Conservation (phyloP, 164 flowering plant genomes). For the Dillenia turbinata region DNA sequence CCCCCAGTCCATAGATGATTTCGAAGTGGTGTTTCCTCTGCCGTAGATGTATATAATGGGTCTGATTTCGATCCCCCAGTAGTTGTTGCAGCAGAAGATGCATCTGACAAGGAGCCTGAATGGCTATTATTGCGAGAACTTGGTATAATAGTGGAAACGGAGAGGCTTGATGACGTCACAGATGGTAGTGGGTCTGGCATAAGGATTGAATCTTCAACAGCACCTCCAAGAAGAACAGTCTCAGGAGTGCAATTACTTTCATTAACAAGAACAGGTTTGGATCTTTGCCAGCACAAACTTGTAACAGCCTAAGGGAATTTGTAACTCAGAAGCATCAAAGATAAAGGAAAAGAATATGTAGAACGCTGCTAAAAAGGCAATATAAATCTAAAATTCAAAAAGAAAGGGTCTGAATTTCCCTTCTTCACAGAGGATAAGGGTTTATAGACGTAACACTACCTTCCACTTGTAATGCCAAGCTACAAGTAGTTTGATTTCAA, state of each 20-base stretch:
- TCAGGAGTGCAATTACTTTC: slow-evolving; percentile 76
- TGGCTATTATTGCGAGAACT: slow-evolving; percentile 49
- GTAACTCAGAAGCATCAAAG: slow-evolving; percentile 17
- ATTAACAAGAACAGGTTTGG: slow-evolving; percentile 73
- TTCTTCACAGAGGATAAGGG: no score
- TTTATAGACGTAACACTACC: no score
- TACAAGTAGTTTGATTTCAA: no score
- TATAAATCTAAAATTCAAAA: no score
- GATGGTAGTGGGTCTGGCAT: slow-evolving; percentile 99
- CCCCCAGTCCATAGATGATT: slow-evolving; percentile 63
- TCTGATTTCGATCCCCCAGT: slow-evolving; percentile 36
- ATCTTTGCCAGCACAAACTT: slow-evolving; percentile 97
- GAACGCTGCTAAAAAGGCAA: no score
- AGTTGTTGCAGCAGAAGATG: slow-evolving; percentile 35
- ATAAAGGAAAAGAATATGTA: background rate
- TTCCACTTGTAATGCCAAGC: no score
- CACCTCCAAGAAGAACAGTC: slow-evolving; percentile 80
- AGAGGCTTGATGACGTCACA: slow-evolving; percentile 43
- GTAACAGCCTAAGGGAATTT: slow-evolving; percentile 69
- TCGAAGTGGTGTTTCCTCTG: slow-evolving; percentile 72
- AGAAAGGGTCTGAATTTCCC: no score
- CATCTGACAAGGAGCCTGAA: slow-evolving; percentile 34
- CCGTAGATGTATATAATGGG: slow-evolving; percentile 27
- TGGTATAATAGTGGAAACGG: slow-evolving; percentile 34
- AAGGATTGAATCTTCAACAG: slow-evolving; percentile 82